A percentile compares a stretch with the other conserved stretches of the same genome.
These are phyloP conservation scores for Trichoderma harzianum DNA, from an alignment of 2,329 filamentous ascomycete species.

Conservation along the genomic window DNA sequence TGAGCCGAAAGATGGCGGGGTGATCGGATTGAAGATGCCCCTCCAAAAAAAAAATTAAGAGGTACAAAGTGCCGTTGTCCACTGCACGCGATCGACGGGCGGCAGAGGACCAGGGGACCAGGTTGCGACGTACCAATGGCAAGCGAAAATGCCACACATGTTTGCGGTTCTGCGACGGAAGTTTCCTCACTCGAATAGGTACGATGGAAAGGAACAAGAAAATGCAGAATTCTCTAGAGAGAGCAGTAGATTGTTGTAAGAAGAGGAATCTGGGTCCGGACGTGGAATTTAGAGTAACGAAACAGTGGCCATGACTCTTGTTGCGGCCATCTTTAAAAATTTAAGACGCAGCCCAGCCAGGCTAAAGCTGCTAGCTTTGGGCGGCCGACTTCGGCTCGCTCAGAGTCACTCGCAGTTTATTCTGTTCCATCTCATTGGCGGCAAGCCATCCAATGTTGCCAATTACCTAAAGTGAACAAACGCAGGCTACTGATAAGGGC, in stretches of 20 bases:
- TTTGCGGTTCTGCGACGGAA: conserved; percentile 39
- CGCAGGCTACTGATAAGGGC: conserved; percentile 9
- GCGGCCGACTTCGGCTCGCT: conserved; percentile 24
- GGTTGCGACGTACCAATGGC: conserved; percentile 67
- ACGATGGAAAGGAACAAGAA: not conserved
- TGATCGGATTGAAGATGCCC: conserved; percentile 26
- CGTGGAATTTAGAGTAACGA: conserved; percentile 1
- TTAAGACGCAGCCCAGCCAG: not conserved
- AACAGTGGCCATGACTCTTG: conserved; percentile 24
- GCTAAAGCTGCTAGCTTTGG: not conserved
- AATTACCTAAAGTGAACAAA: conserved; percentile 13
- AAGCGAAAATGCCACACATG: conserved; percentile 98
- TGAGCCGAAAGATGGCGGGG: conserved; percentile 30
- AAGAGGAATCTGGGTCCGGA: not conserved
- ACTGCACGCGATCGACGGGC: not conserved
- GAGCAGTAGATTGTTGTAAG: not conserved
- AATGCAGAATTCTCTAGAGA: not conserved
- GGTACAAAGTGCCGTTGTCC: not conserved
- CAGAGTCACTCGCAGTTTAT: conserved; percentile 6
- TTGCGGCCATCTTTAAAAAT: not conserved
- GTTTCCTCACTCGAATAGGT: not conserved
- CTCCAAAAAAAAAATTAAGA: conserved; percentile 25
- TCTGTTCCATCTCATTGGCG: conserved; percentile 17
- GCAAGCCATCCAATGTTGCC: not conserved
- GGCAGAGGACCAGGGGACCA: not conserved